These are phyloP conservation scores for Paecilomyces sp. DNA, from an alignment of 2,329 filamentous ascomycete genomes.

Conservation along the genomic window DNA sequence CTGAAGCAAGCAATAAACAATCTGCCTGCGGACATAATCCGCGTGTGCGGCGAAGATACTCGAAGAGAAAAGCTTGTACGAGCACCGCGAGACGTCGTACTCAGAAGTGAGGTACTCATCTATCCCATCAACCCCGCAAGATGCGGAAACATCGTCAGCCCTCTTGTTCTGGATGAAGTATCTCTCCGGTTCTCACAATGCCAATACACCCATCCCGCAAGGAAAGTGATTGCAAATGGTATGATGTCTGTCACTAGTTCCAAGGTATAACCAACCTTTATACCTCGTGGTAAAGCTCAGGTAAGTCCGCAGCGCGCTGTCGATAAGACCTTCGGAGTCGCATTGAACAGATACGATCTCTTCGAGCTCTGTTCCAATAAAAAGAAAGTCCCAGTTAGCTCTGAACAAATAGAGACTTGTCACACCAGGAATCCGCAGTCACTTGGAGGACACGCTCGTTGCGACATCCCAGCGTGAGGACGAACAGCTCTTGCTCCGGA, in stretches of 20 bases:
- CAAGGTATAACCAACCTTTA: constrained; percentile 44
- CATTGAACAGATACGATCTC: constrained; percentile 55
- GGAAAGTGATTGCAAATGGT: not conserved
- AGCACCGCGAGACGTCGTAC: constrained; percentile 72
- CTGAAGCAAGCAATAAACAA: constrained; percentile 79
- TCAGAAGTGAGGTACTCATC: constrained; percentile 68
- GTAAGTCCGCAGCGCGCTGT: constrained; percentile 79
- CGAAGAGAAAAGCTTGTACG: constrained; percentile 70
- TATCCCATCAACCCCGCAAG: constrained; percentile 20
- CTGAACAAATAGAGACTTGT: not conserved
- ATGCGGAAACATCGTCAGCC: constrained; percentile 1
- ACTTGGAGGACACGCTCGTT: not conserved
- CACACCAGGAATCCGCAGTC: not conserved
- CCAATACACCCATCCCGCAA: not conserved
- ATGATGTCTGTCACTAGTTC: not conserved
- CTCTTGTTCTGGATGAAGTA: not conserved
- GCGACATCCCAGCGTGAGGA: not conserved
- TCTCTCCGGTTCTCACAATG: not conserved
- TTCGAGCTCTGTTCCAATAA: constrained; percentile 51
- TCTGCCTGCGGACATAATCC: constrained; percentile 85
- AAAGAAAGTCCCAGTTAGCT: not conserved
- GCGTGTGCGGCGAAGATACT: constrained; percentile 65
- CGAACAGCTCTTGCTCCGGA: not conserved
- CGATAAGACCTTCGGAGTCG: constrained; percentile 61
- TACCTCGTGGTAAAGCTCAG: constrained; percentile 69